phyloP scores from a whole-genome alignment of 1,139 yeast species.

The Trichomonascaceae sp. region DNA sequence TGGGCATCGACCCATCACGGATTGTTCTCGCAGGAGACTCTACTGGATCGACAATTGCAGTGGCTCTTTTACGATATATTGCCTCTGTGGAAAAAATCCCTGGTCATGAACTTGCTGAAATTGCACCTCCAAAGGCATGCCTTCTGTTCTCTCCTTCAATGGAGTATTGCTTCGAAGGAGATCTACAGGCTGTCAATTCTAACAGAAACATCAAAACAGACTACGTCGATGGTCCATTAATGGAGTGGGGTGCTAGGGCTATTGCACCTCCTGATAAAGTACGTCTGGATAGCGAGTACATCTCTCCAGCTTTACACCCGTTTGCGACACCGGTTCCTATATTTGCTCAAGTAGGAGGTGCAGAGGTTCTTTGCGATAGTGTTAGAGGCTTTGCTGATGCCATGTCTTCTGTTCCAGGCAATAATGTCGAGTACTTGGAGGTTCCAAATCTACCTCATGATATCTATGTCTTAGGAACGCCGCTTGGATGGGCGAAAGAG shows the following conservation, averaged over 20 bases:
- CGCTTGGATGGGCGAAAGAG: conserved; percentile 7
- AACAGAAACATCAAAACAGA: conserved; percentile 3
- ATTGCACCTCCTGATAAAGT: conserved; percentile 6
- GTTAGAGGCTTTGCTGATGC: neutral
- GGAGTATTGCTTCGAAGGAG: conserved; percentile 6
- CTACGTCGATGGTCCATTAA: conserved; percentile 5
- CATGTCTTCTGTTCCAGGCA: conserved; percentile 4
- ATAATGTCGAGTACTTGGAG: conserved; percentile 2
- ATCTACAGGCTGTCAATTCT: neutral
- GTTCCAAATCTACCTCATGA: conserved; percentile 6
- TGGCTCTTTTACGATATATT: conserved; percentile 5
- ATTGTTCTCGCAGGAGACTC: conserved; percentile 8
- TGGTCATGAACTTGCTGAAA: neutral
- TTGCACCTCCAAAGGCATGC: conserved; percentile 5
- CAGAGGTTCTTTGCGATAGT: conserved; percentile 5
- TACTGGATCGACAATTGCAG: conserved; percentile 4
- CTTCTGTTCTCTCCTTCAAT: conserved; percentile 6
- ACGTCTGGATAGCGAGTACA: neutral
- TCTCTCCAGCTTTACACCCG: conserved; percentile 7
- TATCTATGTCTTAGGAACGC: conserved; percentile 3
- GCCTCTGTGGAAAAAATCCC: neutral
- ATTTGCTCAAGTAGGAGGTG: conserved; percentile 6
- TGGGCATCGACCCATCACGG: conserved; percentile 1
- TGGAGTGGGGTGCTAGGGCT: conserved; percentile 9
- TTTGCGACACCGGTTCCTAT: conserved; percentile 6